A percentile compares a stretch with the other conserved stretches of the same genome.
These are phyloP conservation scores for Tolypocladium tropicale DNA, from an alignment of 2,329 filamentous ascomycete species.

Conservation along the genomic window DNA sequence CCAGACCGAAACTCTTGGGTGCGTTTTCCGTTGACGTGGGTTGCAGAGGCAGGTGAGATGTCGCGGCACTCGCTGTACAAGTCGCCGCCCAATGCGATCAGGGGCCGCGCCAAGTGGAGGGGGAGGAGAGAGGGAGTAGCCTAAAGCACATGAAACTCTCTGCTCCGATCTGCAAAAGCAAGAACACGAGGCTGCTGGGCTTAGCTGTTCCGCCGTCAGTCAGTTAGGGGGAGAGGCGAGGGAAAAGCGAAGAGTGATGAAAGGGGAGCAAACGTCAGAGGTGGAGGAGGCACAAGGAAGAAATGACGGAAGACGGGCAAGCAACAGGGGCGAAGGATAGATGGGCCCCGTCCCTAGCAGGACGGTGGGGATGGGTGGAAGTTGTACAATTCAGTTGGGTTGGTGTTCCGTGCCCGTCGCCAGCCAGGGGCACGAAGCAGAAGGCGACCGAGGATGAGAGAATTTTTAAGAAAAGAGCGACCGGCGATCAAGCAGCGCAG, in stretches of 20 bases:
- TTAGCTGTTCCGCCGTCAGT: background rate
- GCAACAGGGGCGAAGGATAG: background rate
- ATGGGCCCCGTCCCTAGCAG: background rate
- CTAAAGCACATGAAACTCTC: background rate
- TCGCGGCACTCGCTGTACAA: background rate
- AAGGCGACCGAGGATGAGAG: background rate
- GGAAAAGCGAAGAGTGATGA: background rate
- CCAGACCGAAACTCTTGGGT: background rate
- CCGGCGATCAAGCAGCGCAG: background rate
- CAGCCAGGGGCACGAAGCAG: background rate
- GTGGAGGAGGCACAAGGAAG: background rate
- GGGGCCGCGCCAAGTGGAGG: background rate
- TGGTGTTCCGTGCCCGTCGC: too few relatives aligned
- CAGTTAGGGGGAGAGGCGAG: background rate
- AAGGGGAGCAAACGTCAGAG: background rate
- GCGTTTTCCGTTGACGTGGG: background rate
- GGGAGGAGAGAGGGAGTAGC: background rate
- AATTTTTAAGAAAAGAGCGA: background rate
- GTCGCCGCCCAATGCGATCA: background rate
- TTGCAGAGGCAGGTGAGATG: background rate
- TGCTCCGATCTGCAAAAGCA: background rate
- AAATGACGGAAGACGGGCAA: background rate
- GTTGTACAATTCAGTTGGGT: background rate
- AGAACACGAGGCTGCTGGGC: background rate
- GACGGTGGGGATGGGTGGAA: background rate